Base-by-base conservation (phyloP, 2,329 filamentous ascomycete genomes). In the Bipolaris gigantea region DNA sequence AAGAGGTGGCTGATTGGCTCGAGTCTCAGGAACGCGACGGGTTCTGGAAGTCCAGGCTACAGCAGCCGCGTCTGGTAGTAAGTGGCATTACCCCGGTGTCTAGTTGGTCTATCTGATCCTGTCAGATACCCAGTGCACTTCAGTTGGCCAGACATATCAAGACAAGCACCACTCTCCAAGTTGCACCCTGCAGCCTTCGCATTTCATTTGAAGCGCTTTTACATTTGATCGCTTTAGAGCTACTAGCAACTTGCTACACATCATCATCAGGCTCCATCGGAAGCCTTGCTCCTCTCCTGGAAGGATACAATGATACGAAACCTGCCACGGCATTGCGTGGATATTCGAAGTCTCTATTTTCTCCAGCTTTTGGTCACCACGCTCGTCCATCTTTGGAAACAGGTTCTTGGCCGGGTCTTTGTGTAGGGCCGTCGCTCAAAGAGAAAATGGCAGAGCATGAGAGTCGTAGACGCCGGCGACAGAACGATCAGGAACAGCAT, bases 211-310 rank as follows among this genome's bases (percentile, higher is more conserved):
- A 66, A 16, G 19, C 40, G 3, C 36, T 65, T 11, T 25, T 69
- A 10, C 53, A 60, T 5, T 48, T 59, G 9, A 63, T 69, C 40
- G 66, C 64, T 3, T 41, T 69, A 2, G 61, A 67, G 30, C 41
- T 70, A 9, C 50, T 70, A 5, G 62, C 66, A 9, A 66, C 63
- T 21, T 70, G 64, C 50, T 67, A 59, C 39, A 70, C 65, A 5
- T 9, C 54, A 11, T 47, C 60, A 11, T 60, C 53, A 8, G 43
- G 53, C 1, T 55, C 59, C 1, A 61, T 54, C 25, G 58, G 55
- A 10, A 46, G 46, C 15, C 50, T 45, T 35, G 27, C 64, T 7
- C 57, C 60, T 3, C 19, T 65, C 3, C 57, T 52, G 13, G 50
- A 55, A 23, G 60, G 60, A 21, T 50, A 45, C 38, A 56, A 25